phyloP scores from a whole-genome alignment of 441 rosid species.

The Croton laevigatus region DNA sequence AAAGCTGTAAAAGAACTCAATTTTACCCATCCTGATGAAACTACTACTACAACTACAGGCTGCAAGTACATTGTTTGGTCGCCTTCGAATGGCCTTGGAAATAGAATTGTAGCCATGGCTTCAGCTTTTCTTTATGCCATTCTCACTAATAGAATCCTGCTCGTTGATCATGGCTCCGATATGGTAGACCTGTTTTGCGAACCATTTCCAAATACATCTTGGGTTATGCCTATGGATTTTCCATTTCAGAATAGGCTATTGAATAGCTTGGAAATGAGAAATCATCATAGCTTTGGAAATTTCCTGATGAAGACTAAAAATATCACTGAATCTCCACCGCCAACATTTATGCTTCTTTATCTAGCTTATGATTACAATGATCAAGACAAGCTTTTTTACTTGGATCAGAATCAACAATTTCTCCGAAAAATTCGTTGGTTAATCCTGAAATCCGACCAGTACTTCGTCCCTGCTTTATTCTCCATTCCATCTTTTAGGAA shows the following conservation, averaged over 20 bases:
- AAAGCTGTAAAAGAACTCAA: conserved; percentile 22
- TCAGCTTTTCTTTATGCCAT: too few species aligned
- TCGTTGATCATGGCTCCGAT: too few species aligned
- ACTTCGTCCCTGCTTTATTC: too few species aligned
- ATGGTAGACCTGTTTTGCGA: conserved; percentile 37
- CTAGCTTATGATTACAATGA: conserved; percentile 60
- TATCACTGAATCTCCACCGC: conserved; percentile 17
- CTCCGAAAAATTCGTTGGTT: conserved; percentile 66
- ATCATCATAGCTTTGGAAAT: conserved; percentile 47
- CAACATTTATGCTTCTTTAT: conserved; percentile 54
- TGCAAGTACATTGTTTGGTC: too few species aligned
- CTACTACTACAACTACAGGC: not conserved
- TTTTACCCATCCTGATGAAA: conserved; percentile 5
- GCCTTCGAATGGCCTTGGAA: too few species aligned
- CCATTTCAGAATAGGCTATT: conserved; percentile 37
- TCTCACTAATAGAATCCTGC: too few species aligned
- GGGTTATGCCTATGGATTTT: conserved; percentile 64
- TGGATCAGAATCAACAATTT: conserved; percentile 36
- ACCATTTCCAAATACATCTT: conserved; percentile 60
- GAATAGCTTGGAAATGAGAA: conserved; percentile 37
- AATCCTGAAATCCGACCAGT: conserved; percentile 8
- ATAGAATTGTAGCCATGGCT: too few species aligned
- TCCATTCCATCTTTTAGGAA: too few species aligned
- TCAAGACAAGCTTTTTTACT: conserved; percentile 37
- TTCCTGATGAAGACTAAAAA: conserved; percentile 49